Conservation (phyloP, 2,329 filamentous ascomycete genomes). For the Colletotrichum tofieldiae region DNA sequence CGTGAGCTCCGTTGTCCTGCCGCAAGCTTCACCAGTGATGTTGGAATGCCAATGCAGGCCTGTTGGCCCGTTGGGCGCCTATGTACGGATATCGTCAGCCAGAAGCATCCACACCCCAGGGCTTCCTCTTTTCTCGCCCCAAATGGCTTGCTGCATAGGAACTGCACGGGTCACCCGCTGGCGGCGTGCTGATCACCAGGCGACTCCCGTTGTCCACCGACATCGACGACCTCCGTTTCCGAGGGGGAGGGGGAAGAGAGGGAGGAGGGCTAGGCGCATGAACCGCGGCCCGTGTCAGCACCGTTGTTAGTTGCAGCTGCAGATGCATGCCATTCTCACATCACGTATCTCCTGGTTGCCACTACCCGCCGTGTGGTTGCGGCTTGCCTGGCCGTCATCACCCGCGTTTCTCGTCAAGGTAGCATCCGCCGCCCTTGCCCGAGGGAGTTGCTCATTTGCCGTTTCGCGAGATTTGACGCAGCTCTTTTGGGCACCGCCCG, state of each 20-base stretch:
- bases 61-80: background rate
- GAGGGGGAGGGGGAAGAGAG: background rate
- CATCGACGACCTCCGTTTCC: constrained; percentile 30
- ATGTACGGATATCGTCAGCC: background rate
- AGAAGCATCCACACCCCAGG: background rate
- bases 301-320: constrained; percentile 40
- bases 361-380: constrained; percentile 4
- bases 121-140: constrained; percentile 23
- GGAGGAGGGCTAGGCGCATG: constrained; percentile 25
- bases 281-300: constrained; percentile 39
- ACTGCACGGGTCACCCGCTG: constrained; percentile 34
- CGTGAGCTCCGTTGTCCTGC: background rate
- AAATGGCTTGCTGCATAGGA: constrained; percentile 35
- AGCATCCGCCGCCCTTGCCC: constrained; percentile 10
- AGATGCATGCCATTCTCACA: constrained; percentile 44
- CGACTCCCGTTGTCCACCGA: constrained; percentile 15
- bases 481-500: background rate
- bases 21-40: constrained; percentile 22
- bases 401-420: constrained; percentile 13
- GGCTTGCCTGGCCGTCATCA: constrained; percentile 1
- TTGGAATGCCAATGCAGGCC: background rate
- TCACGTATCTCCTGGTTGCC: constrained; percentile 20
- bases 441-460: constrained; percentile 23
- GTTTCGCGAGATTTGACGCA: constrained; percentile 34
- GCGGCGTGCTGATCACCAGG: constrained; percentile 30